A percentile compares a stretch with the other conserved stretches of the same genome.
Evolutionary conservation across 257 asterid genomes (phyloP).

Genomic region (Penstemon newberryi): DNA sequence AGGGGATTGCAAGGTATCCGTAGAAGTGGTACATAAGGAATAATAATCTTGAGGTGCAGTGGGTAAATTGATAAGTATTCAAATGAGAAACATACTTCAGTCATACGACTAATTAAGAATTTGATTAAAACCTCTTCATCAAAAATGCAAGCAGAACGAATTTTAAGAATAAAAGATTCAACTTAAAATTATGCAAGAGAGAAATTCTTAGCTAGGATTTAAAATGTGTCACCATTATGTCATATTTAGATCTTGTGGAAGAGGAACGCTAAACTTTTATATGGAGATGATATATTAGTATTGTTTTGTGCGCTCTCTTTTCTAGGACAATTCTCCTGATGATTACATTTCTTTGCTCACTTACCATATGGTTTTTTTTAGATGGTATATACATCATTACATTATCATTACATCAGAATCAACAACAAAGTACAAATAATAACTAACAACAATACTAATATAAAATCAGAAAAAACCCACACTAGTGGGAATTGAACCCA

Average conservation of each 20-base stretch:
- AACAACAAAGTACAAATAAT: no score
- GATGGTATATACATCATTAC: no score
- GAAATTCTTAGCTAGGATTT: neutral
- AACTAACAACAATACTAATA: no score
- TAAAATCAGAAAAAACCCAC: no score
- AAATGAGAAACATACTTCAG: slow-evolving; percentile 5
- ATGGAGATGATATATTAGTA: neutral
- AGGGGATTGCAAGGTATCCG: neutral
- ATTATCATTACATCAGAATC: no score
- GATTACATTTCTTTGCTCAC: neutral
- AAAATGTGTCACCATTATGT: neutral
- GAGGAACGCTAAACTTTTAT: slow-evolving; percentile 5
- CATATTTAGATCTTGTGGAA: neutral
- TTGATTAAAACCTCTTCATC: neutral
- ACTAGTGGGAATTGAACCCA: no score
- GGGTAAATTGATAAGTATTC: neutral
- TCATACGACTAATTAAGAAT: neutral
- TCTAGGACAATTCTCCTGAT: neutral
- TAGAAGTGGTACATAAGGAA: neutral
- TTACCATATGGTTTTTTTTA: neutral
- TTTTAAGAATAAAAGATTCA: neutral
- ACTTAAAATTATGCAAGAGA: neutral
- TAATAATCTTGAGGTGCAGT: slow-evolving; percentile 4
- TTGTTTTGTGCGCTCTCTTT: neutral
- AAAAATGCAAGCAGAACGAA: neutral